These are phyloP conservation scores for Teratosphaeriaceae sp. DNA, from an alignment of 2,329 filamentous ascomycete genomes.

Conservation along the genomic window DNA sequence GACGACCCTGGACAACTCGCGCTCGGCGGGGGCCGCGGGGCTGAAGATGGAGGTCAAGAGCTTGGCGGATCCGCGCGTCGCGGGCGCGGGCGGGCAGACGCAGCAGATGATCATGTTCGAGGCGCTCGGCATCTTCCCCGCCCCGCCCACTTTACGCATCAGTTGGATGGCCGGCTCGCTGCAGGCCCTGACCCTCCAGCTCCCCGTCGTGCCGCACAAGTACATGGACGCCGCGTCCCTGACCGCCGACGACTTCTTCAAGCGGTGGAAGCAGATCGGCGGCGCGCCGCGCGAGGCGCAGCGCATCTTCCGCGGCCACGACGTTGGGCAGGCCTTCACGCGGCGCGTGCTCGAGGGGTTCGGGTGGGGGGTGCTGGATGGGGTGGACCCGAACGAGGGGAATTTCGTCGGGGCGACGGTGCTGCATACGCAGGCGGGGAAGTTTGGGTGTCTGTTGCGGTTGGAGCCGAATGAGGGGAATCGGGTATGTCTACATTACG, in stretches of 20 bases:
- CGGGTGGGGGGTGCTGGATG: conserved; percentile 77
- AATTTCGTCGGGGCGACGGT: conserved; percentile 92
- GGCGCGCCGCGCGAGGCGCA: conserved; percentile 82
- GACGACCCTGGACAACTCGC: conserved; percentile 77
- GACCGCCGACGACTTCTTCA: conserved; percentile 91
- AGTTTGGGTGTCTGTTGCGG: conserved; percentile 88
- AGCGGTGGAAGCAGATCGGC: conserved; percentile 97
- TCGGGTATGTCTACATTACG: conserved; percentile 58
- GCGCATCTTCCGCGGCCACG: conserved; percentile 65
- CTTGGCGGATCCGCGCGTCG: conserved; percentile 75
- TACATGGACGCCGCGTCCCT: conserved; percentile 94
- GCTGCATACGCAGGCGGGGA: conserved; percentile 76
- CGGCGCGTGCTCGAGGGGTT: conserved; percentile 72
- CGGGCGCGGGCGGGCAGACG: conserved; percentile 67
- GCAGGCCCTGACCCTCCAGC: conserved; percentile 83
- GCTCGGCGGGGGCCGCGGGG: conserved; percentile 48
- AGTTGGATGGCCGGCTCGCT: conserved; percentile 91
- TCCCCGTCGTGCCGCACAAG: conserved; percentile 85
- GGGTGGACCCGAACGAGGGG: conserved; percentile 85
- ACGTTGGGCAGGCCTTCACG: conserved; percentile 66
- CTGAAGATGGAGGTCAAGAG: conserved; percentile 83
- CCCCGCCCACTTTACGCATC: conserved; percentile 84
- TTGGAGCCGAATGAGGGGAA: conserved; percentile 91
- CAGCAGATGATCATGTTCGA: conserved; percentile 96
- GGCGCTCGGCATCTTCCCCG: conserved; percentile 70